A percentile compares a stretch with the other conserved stretches of the same genome.
Conservation (phyloP, 2,329 filamentous ascomycete species). For the Pseudocercospora musae region DNA sequence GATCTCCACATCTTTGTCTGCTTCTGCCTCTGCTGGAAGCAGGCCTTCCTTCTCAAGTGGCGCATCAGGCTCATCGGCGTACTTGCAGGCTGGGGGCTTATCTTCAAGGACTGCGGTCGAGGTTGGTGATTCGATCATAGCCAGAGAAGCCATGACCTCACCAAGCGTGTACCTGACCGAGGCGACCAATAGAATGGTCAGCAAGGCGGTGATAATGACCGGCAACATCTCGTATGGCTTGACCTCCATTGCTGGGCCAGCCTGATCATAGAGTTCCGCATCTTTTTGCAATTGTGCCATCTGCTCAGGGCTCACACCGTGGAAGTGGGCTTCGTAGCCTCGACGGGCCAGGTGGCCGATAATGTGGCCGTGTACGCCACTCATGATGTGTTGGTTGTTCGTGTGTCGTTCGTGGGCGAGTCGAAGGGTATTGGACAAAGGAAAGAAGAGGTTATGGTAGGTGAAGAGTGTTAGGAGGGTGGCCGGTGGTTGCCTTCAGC, state of each 20-base stretch:
- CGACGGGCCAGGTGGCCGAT: slow-evolving; percentile 35
- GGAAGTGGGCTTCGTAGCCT: slow-evolving; percentile 30
- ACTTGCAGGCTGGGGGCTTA: slow-evolving; percentile 41
- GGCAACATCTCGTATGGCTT: slow-evolving; percentile 29
- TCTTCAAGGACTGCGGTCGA: slow-evolving; percentile 48
- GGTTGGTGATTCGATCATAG: slow-evolving; percentile 61
- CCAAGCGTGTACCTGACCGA: slow-evolving; percentile 57
- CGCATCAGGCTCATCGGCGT: slow-evolving; percentile 49
- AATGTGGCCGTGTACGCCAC: slow-evolving; percentile 28
- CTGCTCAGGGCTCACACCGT: slow-evolving; percentile 16
- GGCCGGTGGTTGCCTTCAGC: slow-evolving; percentile 1
- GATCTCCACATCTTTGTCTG: slow-evolving; percentile 41
- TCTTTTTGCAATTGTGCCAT: slow-evolving; percentile 29
- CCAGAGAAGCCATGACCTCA: slow-evolving; percentile 58
- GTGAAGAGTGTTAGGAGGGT: background rate
- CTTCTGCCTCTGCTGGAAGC: slow-evolving; percentile 40
- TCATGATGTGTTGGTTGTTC: slow-evolving; percentile 17
- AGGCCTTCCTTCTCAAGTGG: slow-evolving; percentile 40
- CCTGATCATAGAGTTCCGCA: slow-evolving; percentile 30
- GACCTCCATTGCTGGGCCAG: slow-evolving; percentile 26
- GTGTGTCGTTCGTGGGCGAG: background rate
- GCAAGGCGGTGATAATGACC: slow-evolving; percentile 36
- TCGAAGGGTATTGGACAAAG: slow-evolving; percentile 1
- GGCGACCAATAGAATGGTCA: slow-evolving; percentile 42
- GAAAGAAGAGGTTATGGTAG: background rate